phyloP scores from a whole-genome alignment of 805 yeast species.

The Suhomyces sp. region DNA sequence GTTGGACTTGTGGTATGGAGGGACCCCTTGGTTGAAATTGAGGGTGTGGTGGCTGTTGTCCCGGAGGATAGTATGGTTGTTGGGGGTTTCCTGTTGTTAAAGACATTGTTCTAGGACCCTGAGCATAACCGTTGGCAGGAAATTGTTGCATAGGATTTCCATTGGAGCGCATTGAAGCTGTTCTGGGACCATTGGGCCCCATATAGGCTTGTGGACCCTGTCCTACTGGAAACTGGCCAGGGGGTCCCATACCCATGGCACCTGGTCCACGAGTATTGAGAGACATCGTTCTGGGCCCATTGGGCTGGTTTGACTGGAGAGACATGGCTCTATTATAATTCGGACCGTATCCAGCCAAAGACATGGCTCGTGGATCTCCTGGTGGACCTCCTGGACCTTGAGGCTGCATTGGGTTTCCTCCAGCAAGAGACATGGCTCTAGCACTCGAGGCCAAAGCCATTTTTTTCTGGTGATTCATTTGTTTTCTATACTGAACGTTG shows the following conservation, averaged over 20 bases:
- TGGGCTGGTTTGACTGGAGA: slow-evolving; percentile 9
- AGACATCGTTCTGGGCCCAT: slow-evolving; percentile 34
- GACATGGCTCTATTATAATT: slow-evolving; percentile 13
- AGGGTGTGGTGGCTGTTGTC: slow-evolving; percentile 13
- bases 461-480: slow-evolving; percentile 66
- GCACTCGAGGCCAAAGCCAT: slow-evolving; percentile 49
- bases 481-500: slow-evolving; percentile 67
- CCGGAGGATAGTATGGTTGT: slow-evolving; percentile 1
- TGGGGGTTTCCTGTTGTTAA: slow-evolving; percentile 8
- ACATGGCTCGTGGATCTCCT: slow-evolving; percentile 16
- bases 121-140: slow-evolving; percentile 1
- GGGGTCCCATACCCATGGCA: slow-evolving; percentile 8
- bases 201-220: slow-evolving; percentile 5
- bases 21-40: slow-evolving; percentile 11
- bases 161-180: slow-evolving; percentile 10
- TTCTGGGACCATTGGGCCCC: slow-evolving; percentile 10
- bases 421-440: slow-evolving; percentile 43
- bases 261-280: slow-evolving; percentile 14
- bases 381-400: too few species aligned
- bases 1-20: slow-evolving; percentile 7
- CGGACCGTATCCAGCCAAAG: slow-evolving; percentile 9
- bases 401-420: slow-evolving; percentile 29
- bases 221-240: slow-evolving; percentile 4
- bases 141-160: slow-evolving; percentile 7
- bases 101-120: slow-evolving; percentile 16